Evolutionary conservation across 495 filamentous ascomycete genomes (phyloP).

Genomic region (Paragyromitra xinjiangensis): DNA sequence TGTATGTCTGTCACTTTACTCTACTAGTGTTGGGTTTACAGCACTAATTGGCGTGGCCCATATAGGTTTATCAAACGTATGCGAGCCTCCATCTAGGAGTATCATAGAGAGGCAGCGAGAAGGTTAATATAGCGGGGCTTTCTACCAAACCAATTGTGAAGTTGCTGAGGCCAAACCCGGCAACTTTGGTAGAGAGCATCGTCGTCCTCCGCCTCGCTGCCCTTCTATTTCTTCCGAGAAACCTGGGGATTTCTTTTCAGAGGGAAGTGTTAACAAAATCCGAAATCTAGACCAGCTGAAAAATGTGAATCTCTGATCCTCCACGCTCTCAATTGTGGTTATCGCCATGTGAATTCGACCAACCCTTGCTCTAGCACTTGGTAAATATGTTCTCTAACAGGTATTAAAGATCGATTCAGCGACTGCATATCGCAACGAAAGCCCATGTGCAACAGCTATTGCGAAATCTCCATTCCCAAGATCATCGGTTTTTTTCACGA

Average conservation of each 20-base stretch:
- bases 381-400: background rate
- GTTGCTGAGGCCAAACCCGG: background rate
- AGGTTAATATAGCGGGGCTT: background rate
- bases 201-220: background rate
- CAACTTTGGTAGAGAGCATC: background rate
- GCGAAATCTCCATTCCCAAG: slow-evolving; percentile 62
- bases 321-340: slow-evolving; percentile 41
- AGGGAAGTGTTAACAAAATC: background rate
- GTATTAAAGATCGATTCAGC: slow-evolving; percentile 62
- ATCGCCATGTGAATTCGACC: slow-evolving; percentile 38
- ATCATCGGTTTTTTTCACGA: slow-evolving; percentile 67
- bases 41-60: background rate
- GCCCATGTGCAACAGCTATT: slow-evolving; percentile 63
- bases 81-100: background rate
- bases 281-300: slow-evolving; percentile 23
- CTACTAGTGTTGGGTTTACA: background rate
- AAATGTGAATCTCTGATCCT: slow-evolving; percentile 43
- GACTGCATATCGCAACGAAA: slow-evolving; percentile 66
- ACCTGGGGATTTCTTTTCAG: background rate
- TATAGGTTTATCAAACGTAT: slow-evolving; percentile 50
- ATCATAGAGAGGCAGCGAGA: background rate
- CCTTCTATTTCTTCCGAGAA: background rate
- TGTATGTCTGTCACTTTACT: slow-evolving; percentile 22
- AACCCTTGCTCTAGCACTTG: background rate
- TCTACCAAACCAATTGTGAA: background rate